Percentiles rank a stretch among this genome's conserved stretches.
Conservation (phyloP, 2,329 filamentous ascomycete species). For the Hymenoscyphus occultus region DNA sequence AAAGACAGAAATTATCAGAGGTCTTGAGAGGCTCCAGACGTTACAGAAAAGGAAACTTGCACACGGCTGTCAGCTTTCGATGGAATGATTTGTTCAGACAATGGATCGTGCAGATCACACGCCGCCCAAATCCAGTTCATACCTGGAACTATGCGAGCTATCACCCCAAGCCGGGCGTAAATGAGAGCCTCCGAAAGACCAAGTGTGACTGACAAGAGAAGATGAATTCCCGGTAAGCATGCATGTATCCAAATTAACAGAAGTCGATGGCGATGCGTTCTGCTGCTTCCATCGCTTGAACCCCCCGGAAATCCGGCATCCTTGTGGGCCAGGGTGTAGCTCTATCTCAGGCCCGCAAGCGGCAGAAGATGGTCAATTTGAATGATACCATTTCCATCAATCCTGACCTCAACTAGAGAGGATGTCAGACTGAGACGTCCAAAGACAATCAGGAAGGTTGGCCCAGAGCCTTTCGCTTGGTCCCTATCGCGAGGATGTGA, state of each 20-base stretch:
- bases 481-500: no score
- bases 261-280: background rate
- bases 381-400: no score
- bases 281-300: background rate
- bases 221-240: background rate
- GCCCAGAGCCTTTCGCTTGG: no score
- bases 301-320: background rate
- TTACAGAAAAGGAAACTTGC: background rate
- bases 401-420: no score
- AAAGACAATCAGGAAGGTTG: no score
- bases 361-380: background rate
- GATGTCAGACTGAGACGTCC: no score
- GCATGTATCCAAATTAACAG: background rate
- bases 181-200: background rate
- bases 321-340: background rate
- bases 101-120: background rate
- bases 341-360: no score
- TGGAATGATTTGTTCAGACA: no score
- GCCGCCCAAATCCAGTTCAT: background rate
- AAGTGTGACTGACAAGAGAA: background rate
- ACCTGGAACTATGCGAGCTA: background rate
- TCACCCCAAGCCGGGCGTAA: background rate
- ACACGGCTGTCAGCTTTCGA: background rate
- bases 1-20: background rate
- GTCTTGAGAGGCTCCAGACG: background rate